Evolutionary conservation across 208 protist species (phyloP).

Genomic region (Kentomonas sorsogonicus): DNA sequence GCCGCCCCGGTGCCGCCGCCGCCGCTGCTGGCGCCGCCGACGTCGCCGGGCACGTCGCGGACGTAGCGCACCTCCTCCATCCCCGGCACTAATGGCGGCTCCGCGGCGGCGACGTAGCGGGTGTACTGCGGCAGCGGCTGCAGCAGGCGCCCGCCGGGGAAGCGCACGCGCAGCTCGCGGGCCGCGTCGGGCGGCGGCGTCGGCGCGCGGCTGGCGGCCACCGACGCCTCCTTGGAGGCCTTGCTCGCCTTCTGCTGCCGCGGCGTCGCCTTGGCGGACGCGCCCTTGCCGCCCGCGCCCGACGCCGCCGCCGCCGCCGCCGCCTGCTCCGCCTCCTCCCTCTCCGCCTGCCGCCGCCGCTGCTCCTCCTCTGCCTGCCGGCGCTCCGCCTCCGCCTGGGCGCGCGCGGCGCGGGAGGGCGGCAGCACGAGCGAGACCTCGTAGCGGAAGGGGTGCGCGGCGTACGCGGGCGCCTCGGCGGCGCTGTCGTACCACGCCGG

Average conservation of each 20-base stretch:
- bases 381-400: not conserved
- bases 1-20: not conserved
- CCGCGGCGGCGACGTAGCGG: slow-evolving; percentile 49
- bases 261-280: too few relatives aligned
- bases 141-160: slow-evolving; percentile 56
- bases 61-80: slow-evolving; percentile 41
- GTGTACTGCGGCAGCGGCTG: slow-evolving; percentile 37
- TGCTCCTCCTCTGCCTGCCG: not conserved
- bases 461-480: slow-evolving; percentile 21
- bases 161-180: slow-evolving; percentile 24
- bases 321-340: not conserved
- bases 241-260: too few relatives aligned
- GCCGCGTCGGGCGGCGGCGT: too few relatives aligned
- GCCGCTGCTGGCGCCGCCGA: slow-evolving; percentile 21
- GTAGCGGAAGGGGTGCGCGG: slow-evolving; percentile 51
- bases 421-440: slow-evolving; percentile 21
- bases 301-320: not conserved
- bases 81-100: slow-evolving; percentile 26
- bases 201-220: too few relatives aligned
- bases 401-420: not conserved
- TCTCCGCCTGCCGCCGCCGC: not conserved
- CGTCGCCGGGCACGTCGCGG: slow-evolving; percentile 45
- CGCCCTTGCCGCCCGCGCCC: not conserved
- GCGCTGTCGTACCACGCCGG: slow-evolving; percentile 36
- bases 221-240: too few relatives aligned